Conservation (phyloP, 306 rosid species). For the Acmispon strigosus region DNA sequence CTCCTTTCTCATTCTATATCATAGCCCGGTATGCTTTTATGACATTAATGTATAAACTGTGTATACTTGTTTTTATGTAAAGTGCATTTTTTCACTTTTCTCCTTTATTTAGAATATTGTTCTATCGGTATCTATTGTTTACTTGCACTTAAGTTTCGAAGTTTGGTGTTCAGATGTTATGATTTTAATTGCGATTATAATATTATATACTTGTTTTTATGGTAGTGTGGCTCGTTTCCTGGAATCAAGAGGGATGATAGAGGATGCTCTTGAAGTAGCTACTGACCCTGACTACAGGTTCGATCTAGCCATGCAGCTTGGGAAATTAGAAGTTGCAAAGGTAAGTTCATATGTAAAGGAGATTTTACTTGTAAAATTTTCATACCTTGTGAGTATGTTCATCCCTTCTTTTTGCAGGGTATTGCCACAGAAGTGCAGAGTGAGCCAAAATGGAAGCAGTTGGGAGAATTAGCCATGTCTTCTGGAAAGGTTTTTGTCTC, state of each 20-base stretch:
- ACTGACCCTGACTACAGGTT: constrained; percentile 95
- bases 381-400: neutral
- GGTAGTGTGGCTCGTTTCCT: constrained; percentile 93
- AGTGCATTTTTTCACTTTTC: neutral
- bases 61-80: neutral
- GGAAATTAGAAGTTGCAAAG: constrained; percentile 92
- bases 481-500: constrained; percentile 62
- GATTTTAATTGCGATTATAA: constrained; percentile 21
- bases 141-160: neutral
- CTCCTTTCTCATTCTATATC: neutral
- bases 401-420: constrained; percentile 38
- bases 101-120: constrained; percentile 2
- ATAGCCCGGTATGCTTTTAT: neutral
- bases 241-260: constrained; percentile 99
- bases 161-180: neutral
- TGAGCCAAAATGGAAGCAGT: constrained; percentile 97
- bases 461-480: constrained; percentile 98
- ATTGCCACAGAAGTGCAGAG: constrained; percentile 85
- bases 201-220: constrained; percentile 9
- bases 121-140: constrained; percentile 1
- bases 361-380: constrained; percentile 5
- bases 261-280: constrained; percentile 97
- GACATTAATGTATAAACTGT: neutral
- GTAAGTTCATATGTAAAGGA: constrained; percentile 33
- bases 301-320: constrained; percentile 94